Evolutionary conservation across 2,329 filamentous ascomycete genomes (phyloP), one percentile per base, ranked within the genome.

Genomic region (Phoma sp.): DNA sequence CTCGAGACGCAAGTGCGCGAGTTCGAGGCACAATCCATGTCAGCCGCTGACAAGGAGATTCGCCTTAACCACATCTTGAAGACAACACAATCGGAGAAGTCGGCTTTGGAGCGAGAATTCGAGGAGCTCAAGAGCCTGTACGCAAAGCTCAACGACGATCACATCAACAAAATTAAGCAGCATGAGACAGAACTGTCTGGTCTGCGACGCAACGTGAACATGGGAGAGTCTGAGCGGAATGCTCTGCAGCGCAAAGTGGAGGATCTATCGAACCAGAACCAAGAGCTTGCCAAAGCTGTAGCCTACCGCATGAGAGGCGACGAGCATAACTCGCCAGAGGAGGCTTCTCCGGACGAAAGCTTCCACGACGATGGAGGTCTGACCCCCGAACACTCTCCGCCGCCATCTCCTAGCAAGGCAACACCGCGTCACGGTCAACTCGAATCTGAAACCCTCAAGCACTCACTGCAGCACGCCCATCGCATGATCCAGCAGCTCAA

Each of bases 401-500:
- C 93, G 7, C 84, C 89, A 1, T 98, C 93, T 0, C 95, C 95
- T 0, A 85, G 91, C 70, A 99, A 98, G 78, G 88, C 88, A 53
- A 97, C 93, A 1, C 93, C 93, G 24, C 86, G 95, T 23, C 93
- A 97, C 75, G 88, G 90, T 33, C 88, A 91, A 76, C 83, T 99
- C n/a, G 95, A 99, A 75, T 89, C 91, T 0, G 95, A 99, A 78
- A 99, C 95, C 0, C 80, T 99, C 63, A 96, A 95, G 78, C 96
- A 93, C 48, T 97, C 93, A 24, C 83, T 98, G 25, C 89, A 92
- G 63, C 95, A 99, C 73, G 93, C 95, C 35, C 95, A 98, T 74
- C 87, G 93, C 53, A 97, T 96, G 78, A 97, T 99, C 55, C 93
- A 98, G 73, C 96, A 91, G 67, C 85, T 98, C 64, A 92, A 96